Conservation (phyloP, 2,329 filamentous ascomycete genomes). For the Alternaria arborescens region DNA sequence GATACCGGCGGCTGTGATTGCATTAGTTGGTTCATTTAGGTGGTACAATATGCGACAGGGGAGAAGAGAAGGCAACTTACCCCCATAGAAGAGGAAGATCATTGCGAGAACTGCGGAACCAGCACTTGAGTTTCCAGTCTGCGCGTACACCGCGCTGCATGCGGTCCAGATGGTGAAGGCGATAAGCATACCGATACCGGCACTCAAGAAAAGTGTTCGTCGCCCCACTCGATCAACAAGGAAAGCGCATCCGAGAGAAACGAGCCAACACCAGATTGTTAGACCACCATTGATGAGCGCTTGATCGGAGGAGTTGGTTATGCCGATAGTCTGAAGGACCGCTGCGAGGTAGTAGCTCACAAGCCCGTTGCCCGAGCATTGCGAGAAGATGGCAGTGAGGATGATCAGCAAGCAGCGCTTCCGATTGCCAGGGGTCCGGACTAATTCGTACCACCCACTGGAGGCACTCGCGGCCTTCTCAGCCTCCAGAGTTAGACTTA, state of each 20-base stretch:
- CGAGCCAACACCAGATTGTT: constrained; percentile 69
- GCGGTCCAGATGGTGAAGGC: constrained; percentile 45
- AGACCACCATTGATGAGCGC: constrained; percentile 58
- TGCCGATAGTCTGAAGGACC: constrained; percentile 20
- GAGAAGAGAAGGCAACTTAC: background rate
- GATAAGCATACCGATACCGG: constrained; percentile 45
- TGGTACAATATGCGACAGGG: no score
- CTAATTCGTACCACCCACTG: constrained; percentile 21
- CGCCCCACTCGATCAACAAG: constrained; percentile 45
- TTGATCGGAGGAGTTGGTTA: constrained; percentile 44
- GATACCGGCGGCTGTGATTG: background rate
- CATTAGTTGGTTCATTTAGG: no score
- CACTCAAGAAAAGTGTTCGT: constrained; percentile 44
- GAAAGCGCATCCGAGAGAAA: constrained; percentile 54
- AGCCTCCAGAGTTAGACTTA: constrained; percentile 9
- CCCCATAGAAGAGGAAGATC: background rate
- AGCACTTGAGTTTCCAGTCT: background rate
- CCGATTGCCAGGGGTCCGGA: constrained; percentile 27
- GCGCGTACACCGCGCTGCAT: constrained; percentile 17
- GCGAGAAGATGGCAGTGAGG: constrained; percentile 24
- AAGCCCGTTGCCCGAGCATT: constrained; percentile 25
- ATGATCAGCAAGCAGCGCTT: constrained; percentile 26
- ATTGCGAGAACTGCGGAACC: background rate
- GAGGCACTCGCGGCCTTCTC: constrained; percentile 20
- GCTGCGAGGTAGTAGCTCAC: constrained; percentile 25